These are phyloP conservation scores for Protoeuglena noctilucae DNA, from an alignment of 139 green algal species.

Conservation along the genomic window DNA sequence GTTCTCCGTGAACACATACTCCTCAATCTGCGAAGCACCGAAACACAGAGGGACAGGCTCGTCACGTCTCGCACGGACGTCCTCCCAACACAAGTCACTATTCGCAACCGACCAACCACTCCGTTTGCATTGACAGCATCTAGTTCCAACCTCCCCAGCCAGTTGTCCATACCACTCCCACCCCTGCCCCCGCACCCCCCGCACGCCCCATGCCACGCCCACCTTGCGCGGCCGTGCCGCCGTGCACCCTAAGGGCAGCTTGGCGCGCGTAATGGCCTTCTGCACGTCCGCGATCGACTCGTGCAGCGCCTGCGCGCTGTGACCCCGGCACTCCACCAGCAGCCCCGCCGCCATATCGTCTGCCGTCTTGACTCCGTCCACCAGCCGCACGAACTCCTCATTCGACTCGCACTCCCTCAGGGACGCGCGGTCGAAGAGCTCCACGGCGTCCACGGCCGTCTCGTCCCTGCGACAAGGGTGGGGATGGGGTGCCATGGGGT, in stretches of 20 bases:
- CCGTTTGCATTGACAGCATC: too few species aligned
- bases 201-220: too few species aligned
- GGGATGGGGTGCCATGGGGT: too few species aligned
- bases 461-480: too few species aligned
- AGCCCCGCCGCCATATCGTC: slow-evolving; percentile 63
- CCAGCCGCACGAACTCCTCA: slow-evolving; percentile 56
- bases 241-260: slow-evolving; percentile 53
- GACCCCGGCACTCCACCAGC: slow-evolving; percentile 85
- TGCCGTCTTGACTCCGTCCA: slow-evolving; percentile 28
- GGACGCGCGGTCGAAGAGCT: slow-evolving; percentile 80
- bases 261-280: slow-evolving; percentile 16
- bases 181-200: neutral
- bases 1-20: slow-evolving; percentile 74
- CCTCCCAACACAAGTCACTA: too few species aligned
- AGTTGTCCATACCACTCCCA: too few species aligned
- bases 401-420: slow-evolving; percentile 55
- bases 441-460: slow-evolving; percentile 85
- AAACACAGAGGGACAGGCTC: neutral
- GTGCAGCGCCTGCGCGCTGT: slow-evolving; percentile 36
- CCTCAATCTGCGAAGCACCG: slow-evolving; percentile 31
- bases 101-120: too few species aligned
- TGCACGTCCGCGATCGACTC: slow-evolving; percentile 44
- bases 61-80: neutral
- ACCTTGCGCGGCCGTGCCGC: slow-evolving; percentile 23
- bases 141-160: too few species aligned